Percentiles rank a stretch among this genome's conserved stretches.
Evolutionary conservation across 441 rosid species (phyloP).

Genomic region (Erysimum cheiri): DNA sequence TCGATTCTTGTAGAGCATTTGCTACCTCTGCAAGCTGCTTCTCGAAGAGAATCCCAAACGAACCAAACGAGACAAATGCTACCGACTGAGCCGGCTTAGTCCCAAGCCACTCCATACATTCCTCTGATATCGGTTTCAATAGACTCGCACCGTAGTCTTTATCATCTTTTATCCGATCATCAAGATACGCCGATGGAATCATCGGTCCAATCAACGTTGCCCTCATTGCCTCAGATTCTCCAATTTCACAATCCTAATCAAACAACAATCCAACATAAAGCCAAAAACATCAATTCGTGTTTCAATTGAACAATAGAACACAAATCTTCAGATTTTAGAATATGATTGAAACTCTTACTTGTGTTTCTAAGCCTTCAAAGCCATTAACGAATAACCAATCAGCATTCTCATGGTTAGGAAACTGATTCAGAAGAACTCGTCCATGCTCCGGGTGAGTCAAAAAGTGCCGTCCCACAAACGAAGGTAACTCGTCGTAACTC

Average conservation of each 20-base stretch:
- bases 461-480: constrained; percentile 51
- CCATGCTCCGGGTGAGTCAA: constrained; percentile 60
- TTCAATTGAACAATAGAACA: neutral
- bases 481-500: constrained; percentile 56
- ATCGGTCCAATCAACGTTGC: constrained; percentile 75
- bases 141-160: constrained; percentile 66
- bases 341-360: constrained; percentile 42
- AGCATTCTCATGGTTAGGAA: constrained; percentile 52
- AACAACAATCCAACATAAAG: constrained; percentile 19
- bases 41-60: constrained; percentile 56
- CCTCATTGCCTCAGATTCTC: constrained; percentile 55
- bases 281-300: neutral
- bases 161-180: constrained; percentile 55
- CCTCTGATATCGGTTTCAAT: constrained; percentile 60
- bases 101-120: constrained; percentile 68
- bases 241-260: constrained; percentile 48
- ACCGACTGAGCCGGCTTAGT: constrained; percentile 53
- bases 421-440: constrained; percentile 59
- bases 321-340: neutral
- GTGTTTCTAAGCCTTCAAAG: constrained; percentile 58
- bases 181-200: constrained; percentile 73
- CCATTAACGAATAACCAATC: constrained; percentile 71
- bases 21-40: constrained; percentile 61
- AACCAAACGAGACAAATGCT: constrained; percentile 67
- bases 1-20: constrained; percentile 52